These are phyloP conservation scores for Celoporthe dispersa DNA, from an alignment of 2,329 filamentous ascomycete species.

Conservation along the genomic window DNA sequence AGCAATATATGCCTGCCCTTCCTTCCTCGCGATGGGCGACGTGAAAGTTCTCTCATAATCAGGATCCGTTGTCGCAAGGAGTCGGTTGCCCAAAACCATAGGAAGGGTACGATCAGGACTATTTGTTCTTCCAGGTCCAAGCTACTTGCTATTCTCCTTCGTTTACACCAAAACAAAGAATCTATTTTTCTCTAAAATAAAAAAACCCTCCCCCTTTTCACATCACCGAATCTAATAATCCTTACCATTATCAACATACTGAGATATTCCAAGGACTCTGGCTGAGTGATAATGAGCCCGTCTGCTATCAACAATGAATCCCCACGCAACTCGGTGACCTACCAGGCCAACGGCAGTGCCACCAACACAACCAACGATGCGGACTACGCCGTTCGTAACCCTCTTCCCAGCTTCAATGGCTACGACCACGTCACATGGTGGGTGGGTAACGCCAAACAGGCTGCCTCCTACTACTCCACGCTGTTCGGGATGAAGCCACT, in stretches of 20 bases:
- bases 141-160: too few species aligned
- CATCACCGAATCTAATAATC: background rate
- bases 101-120: background rate
- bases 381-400: constrained; percentile 58
- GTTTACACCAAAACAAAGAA: background rate
- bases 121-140: background rate
- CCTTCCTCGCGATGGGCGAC: background rate
- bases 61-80: background rate
- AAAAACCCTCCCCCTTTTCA: too few species aligned
- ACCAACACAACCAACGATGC: constrained; percentile 49
- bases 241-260: constrained; percentile 3
- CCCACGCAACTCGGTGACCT: constrained; percentile 49
- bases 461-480: constrained; percentile 83
- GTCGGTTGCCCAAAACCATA: background rate
- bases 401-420: constrained; percentile 68
- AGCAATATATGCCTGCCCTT: constrained; percentile 23
- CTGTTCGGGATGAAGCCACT: constrained; percentile 84
- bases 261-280: constrained; percentile 9
- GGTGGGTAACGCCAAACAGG: constrained; percentile 96
- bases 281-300: constrained; percentile 57
- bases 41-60: background rate
- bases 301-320: constrained; percentile 57
- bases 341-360: constrained; percentile 33
- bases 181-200: too few species aligned
- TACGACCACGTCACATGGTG: constrained; percentile 97